These are phyloP conservation scores for Leptosphaerulina australis DNA, from an alignment of 2,329 filamentous ascomycete species.

Conservation along the genomic window DNA sequence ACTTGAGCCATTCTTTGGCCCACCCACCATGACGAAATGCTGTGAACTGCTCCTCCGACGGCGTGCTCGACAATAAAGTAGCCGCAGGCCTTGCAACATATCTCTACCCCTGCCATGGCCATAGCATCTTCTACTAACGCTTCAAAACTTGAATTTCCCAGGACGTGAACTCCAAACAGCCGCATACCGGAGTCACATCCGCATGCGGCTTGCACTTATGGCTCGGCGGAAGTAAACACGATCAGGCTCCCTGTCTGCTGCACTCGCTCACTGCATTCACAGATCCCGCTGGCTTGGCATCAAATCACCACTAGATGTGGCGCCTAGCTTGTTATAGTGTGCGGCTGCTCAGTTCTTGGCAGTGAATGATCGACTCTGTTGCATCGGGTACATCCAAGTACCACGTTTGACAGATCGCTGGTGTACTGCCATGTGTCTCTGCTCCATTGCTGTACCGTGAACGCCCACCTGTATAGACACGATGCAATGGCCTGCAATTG, in stretches of 20 bases:
- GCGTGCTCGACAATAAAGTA: constrained; percentile 10
- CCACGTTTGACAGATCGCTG: constrained; percentile 19
- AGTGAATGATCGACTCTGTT: constrained; percentile 22
- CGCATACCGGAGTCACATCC: constrained; percentile 24
- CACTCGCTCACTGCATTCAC: constrained; percentile 19
- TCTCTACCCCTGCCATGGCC: constrained; percentile 11
- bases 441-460: constrained; percentile 3
- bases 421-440: constrained; percentile 12
- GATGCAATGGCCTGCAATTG: not conserved
- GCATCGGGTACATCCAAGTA: constrained; percentile 11
- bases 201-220: constrained; percentile 18
- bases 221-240: constrained; percentile 3
- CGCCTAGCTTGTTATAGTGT: constrained; percentile 15
- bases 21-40: constrained; percentile 37
- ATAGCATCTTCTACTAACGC: constrained; percentile 30
- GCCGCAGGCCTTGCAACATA: constrained; percentile 13
- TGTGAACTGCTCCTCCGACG: constrained; percentile 22
- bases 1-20: constrained; percentile 27
- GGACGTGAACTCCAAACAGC: constrained; percentile 22
- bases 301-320: constrained; percentile 30
- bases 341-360: constrained; percentile 5
- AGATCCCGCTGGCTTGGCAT: constrained; percentile 20
- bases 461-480: constrained; percentile 2
- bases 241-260: constrained; percentile 16
- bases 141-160: constrained; percentile 29